Base-by-base conservation (phyloP, 805 yeast species). In the Maudiozyma bulderi region DNA sequence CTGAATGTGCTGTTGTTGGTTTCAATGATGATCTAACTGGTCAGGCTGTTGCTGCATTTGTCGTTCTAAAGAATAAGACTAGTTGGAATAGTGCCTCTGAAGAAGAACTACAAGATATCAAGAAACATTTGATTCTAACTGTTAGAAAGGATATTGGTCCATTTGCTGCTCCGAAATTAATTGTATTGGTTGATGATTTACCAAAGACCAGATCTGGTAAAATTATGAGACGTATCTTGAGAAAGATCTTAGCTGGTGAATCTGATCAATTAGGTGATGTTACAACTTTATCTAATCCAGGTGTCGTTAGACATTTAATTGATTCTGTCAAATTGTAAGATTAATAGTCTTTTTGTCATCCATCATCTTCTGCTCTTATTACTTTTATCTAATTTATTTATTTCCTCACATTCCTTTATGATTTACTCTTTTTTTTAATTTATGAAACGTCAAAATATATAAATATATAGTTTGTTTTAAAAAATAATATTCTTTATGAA, bases 181-280 rank as follows among this genome's bases (percentile, higher is more conserved):
- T 85, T 53, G 73, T 84, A 43, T 67, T 84, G 48, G 91, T 84
- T 47, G 78, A 77, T 58, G 93, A 84, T 65, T 78, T 84, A 66
- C 93, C 93, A 61, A 84, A 84, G 75, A 84, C 93, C 10, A 80
- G 93, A 73, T 82, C 89, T 5, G 93, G 93, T 62, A 84, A 84
- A 72, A 84, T 84, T 58, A 84, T 84, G 93, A 81, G 93, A 77
- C 77, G 93, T 72, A 84, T 84, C 61, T 75, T 84, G 67, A 78
- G 93, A 71, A 84, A 84, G 72, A 73, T 84, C 52, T 71, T 82
- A 45, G 82, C 88, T 44, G 75, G 80, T 54, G 91, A 84, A 69
- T 84, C 83, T 54, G 90, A 84, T 62, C 88, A 82, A 69, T 73
- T 84, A 61, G 93, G 93, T 54, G 93, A 84, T 70, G 78, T 81